phyloP scores from a whole-genome alignment of 108 stramenopile species.

The Cyclotella sp. region DNA sequence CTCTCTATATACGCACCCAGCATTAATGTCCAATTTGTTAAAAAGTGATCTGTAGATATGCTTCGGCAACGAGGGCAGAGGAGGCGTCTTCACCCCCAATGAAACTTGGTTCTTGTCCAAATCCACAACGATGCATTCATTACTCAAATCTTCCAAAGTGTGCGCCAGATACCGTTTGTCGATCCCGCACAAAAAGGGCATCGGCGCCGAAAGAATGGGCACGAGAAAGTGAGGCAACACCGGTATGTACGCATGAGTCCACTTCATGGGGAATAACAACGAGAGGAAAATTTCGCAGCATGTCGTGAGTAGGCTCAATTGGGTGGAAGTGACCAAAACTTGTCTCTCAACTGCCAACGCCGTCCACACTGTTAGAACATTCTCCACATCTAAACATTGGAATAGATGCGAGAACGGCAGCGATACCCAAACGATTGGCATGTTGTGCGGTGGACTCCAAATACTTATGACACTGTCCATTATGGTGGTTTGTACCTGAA shows the following conservation, averaged over 20 bases:
- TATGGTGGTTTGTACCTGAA: conserved; percentile 87
- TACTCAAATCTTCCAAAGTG: conserved; percentile 71
- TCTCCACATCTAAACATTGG: conserved; percentile 85
- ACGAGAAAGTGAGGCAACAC: conserved; percentile 81
- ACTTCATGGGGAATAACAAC: conserved; percentile 91
- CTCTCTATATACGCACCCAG: conserved; percentile 77
- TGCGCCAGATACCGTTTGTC: conserved; percentile 81
- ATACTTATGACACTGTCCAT: conserved; percentile 81
- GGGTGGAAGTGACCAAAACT: conserved; percentile 86
- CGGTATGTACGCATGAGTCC: conserved; percentile 91
- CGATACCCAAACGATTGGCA: conserved; percentile 90
- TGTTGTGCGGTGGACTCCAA: conserved; percentile 88
- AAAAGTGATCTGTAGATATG: conserved; percentile 53
- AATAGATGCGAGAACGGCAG: conserved; percentile 87
- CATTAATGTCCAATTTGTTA: conserved; percentile 65
- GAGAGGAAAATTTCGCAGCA: conserved; percentile 87
- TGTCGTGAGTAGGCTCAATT: conserved; percentile 82
- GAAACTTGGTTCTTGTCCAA: conserved; percentile 81
- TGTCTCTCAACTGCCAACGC: conserved; percentile 87
- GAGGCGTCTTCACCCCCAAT: conserved; percentile 65
- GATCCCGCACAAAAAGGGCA: conserved; percentile 87
- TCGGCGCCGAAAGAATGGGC: conserved; percentile 83
- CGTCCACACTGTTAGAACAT: conserved; percentile 79
- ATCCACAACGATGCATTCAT: conserved; percentile 87
- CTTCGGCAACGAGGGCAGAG: conserved; percentile 73